Evolutionary conservation across 2,329 filamentous ascomycete species (phyloP).

Genomic region (Monosporascus sp.): DNA sequence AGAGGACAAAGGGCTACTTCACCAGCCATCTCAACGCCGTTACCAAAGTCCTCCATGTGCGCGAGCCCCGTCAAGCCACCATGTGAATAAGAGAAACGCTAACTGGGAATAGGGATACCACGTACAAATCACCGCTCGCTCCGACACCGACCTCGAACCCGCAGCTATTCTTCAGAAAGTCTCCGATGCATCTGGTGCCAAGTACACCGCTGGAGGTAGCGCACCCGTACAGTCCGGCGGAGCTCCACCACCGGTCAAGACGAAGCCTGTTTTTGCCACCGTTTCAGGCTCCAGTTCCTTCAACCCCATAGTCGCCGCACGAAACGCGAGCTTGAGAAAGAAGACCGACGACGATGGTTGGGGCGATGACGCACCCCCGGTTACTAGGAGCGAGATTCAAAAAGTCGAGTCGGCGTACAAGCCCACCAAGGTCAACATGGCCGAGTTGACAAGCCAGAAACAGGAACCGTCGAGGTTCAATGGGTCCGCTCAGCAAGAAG

Average conservation of each 20-base stretch:
- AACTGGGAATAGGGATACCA: constrained; percentile 67
- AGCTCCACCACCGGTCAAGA: constrained; percentile 67
- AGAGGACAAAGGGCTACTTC: constrained; percentile 97
- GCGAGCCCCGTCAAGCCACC: constrained; percentile 1
- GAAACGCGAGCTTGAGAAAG: constrained; percentile 50
- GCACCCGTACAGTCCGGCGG: constrained; percentile 45
- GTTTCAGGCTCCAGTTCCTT: constrained; percentile 52
- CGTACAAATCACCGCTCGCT: constrained; percentile 92
- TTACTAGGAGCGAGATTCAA: constrained; percentile 80
- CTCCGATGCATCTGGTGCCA: constrained; percentile 86
- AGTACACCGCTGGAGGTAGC: constrained; percentile 72
- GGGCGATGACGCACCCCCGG: constrained; percentile 88
- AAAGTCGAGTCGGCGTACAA: constrained; percentile 91
- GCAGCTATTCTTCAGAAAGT: constrained; percentile 90
- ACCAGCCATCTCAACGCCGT: constrained; percentile 88
- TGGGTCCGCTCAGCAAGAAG: constrained; percentile 39
- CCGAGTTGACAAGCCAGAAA: constrained; percentile 71
- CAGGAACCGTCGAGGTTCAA: constrained; percentile 60
- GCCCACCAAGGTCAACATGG: constrained; percentile 92
- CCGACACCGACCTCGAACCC: constrained; percentile 80
- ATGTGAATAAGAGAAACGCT: constrained; percentile 7
- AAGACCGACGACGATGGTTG: constrained; percentile 78
- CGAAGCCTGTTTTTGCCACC: constrained; percentile 89
- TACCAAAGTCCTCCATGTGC: constrained; percentile 74
- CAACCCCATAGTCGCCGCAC: constrained; percentile 63